Evolutionary conservation across 345 rosid genomes (phyloP).

Genomic region (Eucalyptus pauciflora): DNA sequence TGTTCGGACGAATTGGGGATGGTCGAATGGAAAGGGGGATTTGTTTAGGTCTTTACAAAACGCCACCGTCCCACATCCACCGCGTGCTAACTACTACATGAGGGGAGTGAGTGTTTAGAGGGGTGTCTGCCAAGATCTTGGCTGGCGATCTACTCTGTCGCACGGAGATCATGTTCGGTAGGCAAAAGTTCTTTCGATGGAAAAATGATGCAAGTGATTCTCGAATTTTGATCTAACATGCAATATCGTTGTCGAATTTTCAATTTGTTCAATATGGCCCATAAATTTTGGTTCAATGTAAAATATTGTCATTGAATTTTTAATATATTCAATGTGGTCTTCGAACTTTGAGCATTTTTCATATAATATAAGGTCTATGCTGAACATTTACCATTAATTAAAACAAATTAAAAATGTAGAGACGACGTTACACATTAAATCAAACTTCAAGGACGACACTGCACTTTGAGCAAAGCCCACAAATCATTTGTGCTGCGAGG

Average conservation of each 20-base stretch:
- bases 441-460: rapidly evolving
- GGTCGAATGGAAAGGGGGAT: background rate
- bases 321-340: background rate
- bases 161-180: background rate
- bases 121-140: background rate
- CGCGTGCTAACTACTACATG: too few relatives aligned
- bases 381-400: too few relatives aligned
- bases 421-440: rapidly evolving
- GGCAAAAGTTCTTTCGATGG: rapidly evolving
- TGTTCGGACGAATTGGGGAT: background rate
- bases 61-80: background rate
- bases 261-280: rapidly evolving
- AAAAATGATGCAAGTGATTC: background rate
- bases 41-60: background rate
- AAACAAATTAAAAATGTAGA: background rate
- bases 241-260: rapidly evolving
- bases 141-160: background rate
- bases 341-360: background rate
- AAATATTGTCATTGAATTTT: background rate
- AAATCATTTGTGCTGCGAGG: rapidly evolving
- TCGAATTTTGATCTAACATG: rapidly evolving
- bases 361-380: too few relatives aligned
- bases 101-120: background rate
- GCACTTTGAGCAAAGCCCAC: rapidly evolving
- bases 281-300: rapidly evolving